Conservation (phyloP, 1,284 basidiomycete genomes). For the Naganishia albida region DNA sequence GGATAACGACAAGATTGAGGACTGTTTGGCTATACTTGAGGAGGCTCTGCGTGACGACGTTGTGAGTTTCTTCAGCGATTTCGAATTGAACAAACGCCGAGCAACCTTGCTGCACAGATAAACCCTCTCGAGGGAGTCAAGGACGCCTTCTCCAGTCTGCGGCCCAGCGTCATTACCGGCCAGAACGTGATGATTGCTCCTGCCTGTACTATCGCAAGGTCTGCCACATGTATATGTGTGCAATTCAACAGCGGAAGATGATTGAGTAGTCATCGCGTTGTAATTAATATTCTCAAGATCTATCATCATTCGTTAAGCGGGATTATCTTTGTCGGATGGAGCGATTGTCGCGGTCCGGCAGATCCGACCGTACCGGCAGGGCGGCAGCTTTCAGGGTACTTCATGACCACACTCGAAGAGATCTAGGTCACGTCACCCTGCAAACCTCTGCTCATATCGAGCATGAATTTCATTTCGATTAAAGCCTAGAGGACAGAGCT, state of each 20-base stretch:
- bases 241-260: not conserved
- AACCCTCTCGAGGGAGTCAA: not conserved
- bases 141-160: not conserved
- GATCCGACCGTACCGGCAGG: not conserved
- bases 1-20: not conserved
- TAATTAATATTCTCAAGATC: not conserved
- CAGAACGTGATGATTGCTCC: not conserved
- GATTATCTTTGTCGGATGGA: not conserved
- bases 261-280: not conserved
- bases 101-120: not conserved
- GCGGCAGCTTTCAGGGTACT: not conserved
- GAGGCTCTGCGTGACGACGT: not conserved
- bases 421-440: too few species aligned
- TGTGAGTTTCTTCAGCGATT: not conserved
- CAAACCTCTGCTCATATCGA: too few species aligned
- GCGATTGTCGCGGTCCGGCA: too few species aligned
- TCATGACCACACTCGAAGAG: too few species aligned
- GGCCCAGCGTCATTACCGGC: not conserved
- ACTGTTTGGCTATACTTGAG: not conserved
- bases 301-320: not conserved
- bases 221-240: not conserved
- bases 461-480: too few species aligned
- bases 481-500: too few species aligned
- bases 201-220: constrained; percentile 2
- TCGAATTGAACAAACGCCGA: too few species aligned